These are phyloP conservation scores for Graphilbum sp. DNA, from an alignment of 2,329 filamentous ascomycete genomes.

Conservation along the genomic window DNA sequence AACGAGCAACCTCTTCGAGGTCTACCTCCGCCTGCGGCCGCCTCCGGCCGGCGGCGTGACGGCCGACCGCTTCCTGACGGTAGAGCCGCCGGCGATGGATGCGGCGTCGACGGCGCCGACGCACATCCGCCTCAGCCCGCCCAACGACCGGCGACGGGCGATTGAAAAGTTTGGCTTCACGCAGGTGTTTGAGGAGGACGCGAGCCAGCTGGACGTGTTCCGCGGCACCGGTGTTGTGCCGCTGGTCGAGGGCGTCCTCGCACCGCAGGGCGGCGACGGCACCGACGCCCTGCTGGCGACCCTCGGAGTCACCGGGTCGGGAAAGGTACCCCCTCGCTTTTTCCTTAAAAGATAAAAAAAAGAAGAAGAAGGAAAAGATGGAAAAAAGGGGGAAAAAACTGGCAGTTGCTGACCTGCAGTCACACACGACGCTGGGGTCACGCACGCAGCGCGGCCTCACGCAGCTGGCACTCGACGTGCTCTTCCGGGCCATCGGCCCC, in stretches of 20 bases:
- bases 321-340: constrained; percentile 77
- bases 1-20: constrained; percentile 58
- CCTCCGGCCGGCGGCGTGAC: constrained; percentile 28
- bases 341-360: constrained; percentile 3
- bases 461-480: constrained; percentile 76
- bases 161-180: constrained; percentile 94
- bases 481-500: constrained; percentile 66
- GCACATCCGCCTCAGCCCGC: constrained; percentile 64
- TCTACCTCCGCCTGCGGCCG: constrained; percentile 75
- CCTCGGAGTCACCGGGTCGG: constrained; percentile 84
- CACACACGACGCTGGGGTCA: constrained; percentile 87
- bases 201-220: constrained; percentile 75
- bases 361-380: constrained; percentile 2
- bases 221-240: constrained; percentile 58
- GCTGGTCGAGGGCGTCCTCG: constrained; percentile 68
- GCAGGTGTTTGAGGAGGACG: constrained; percentile 75
- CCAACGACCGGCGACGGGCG: constrained; percentile 70
- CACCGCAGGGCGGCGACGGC: constrained; percentile 54
- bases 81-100: constrained; percentile 38
- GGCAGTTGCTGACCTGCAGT: constrained; percentile 33
- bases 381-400: neutral
- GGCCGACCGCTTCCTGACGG: constrained; percentile 58
- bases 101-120: constrained; percentile 31
- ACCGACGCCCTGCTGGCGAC: constrained; percentile 85
- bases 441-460: constrained; percentile 75